These are phyloP conservation scores for Trichophaea hybrida DNA, from an alignment of 2,329 filamentous ascomycete genomes.

Conservation along the genomic window DNA sequence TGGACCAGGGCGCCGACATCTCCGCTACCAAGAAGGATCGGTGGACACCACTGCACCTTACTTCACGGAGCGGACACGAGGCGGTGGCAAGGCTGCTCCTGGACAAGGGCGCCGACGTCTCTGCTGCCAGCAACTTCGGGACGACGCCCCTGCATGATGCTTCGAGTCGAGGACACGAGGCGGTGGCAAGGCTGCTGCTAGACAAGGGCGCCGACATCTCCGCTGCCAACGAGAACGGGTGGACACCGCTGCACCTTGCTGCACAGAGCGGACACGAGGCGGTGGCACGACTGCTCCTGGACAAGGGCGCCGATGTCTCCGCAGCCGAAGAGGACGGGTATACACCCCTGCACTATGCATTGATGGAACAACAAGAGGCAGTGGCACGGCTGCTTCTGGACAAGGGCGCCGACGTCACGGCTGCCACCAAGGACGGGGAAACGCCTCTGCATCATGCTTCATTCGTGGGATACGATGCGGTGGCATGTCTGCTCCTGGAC, in stretches of 20 bases:
- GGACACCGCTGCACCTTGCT: not conserved
- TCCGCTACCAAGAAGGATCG: no score
- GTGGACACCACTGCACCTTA: no score
- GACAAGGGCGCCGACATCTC: not conserved
- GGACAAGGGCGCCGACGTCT: not conserved
- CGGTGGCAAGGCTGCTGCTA: not conserved
- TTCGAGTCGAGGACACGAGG: not conserved
- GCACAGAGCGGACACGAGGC: not conserved
- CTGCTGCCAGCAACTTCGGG: not conserved
- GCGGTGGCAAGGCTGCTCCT: not conserved
- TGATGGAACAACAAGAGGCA: no score
- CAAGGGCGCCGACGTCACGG: no score
- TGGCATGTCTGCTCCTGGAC: not conserved
- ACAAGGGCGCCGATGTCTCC: slow-evolving; percentile 7
- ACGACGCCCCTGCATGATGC: slow-evolving; percentile 2
- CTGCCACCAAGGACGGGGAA: no score
- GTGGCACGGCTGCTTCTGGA: no score
- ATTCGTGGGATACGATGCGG: not conserved
- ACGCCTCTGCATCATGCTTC: no score
- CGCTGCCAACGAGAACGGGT: not conserved
- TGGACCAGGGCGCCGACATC: slow-evolving; percentile 6
- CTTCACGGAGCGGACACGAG: no score
- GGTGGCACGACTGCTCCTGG: not conserved
- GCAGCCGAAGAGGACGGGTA: no score
- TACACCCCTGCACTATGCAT: no score